A percentile compares a stretch with the other conserved stretches of the same genome.
These are phyloP conservation scores for Pterocarpus macrocarpus DNA, from an alignment of 306 rosid genomes.

Conservation along the genomic window DNA sequence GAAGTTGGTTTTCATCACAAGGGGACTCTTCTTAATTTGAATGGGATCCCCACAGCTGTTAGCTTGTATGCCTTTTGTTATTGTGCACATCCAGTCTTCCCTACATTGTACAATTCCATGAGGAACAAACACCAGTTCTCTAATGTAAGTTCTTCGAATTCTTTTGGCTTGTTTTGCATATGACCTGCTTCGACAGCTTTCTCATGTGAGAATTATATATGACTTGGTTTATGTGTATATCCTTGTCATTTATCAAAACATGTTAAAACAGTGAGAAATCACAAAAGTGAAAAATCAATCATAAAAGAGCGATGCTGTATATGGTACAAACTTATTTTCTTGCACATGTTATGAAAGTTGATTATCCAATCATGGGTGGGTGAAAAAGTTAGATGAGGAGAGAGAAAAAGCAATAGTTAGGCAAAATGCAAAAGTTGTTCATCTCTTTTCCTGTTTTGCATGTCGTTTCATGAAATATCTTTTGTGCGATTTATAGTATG, in stretches of 20 bases:
- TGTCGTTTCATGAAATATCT: too few species aligned
- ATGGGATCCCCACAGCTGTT: slow-evolving; percentile 72
- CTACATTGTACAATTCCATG: slow-evolving; percentile 84
- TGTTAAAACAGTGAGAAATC: neutral
- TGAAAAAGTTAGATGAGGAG: too few species aligned
- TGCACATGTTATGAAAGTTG: too few species aligned
- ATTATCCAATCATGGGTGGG: too few species aligned
- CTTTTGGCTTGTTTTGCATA: neutral
- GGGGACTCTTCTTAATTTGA: slow-evolving; percentile 64
- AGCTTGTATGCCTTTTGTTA: slow-evolving; percentile 87
- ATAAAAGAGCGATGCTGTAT: too few species aligned
- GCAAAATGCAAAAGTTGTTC: too few species aligned
- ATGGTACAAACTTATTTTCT: too few species aligned
- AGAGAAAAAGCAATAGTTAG: too few species aligned
- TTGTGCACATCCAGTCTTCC: slow-evolving; percentile 92
- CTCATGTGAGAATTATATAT: neutral
- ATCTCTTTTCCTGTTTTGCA: too few species aligned
- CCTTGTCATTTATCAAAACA: neutral
- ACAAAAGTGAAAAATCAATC: too few species aligned
- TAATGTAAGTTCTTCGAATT: slow-evolving; percentile 60
- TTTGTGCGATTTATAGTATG: too few species aligned
- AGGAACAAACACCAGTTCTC: slow-evolving; percentile 77
- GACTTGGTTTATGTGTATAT: neutral
- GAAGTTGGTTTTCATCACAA: slow-evolving; percentile 65
- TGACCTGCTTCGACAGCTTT: neutral